Evolutionary conservation across 2,329 filamentous ascomycete species (phyloP), one percentile per base, ranked within the genome.

Genomic region (Apiospora phragmitis): DNA sequence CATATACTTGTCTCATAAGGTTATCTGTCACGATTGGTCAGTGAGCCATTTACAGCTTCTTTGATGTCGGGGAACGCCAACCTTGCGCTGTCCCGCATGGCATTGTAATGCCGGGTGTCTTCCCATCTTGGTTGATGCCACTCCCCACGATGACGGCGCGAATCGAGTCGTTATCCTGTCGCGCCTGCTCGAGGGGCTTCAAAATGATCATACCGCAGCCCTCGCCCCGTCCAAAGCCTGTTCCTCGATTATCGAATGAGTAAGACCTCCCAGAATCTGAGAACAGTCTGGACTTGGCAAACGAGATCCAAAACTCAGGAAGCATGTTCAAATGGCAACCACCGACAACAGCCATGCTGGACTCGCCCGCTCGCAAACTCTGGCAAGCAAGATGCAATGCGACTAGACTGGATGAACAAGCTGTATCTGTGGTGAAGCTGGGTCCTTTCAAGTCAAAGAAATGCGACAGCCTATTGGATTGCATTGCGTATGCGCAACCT

Each of bases 151-250:
- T 87, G 43, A 89, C 80, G 16, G 85, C 85, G 47, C 84, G 81
- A 71, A 89, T 86, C 1, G 83, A 82, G 75, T 91, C 88, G 32
- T 86, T 86, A 72, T 89, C 88, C 55, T 76, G 79, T 32, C 89
- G 76, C 2, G 89, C 89, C 71, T 87, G 83, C 43, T 85, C 82
- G 0, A 91, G 81, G 0, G 83, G 84, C 79, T 91, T 91, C 16
- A 92, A 76, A 14, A 91, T 76, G 3, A 92, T 74, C 67, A 86
- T 82, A 8, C 82, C 87, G 26, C 86, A 84, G 4, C 89, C 90
- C 73, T 92, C 90, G 11, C 88, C 90, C 12, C 90, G 85, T 0
- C 85, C 89, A 73, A 90, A 92, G 0, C 90, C 91, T 49, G 85
- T 85, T 6, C 85, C 88, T 65, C 81, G 79, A 24, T 78, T 77